Evolutionary conservation across 2,329 filamentous ascomycete species (phyloP).

Genomic region (Plenodomus lindquistii): DNA sequence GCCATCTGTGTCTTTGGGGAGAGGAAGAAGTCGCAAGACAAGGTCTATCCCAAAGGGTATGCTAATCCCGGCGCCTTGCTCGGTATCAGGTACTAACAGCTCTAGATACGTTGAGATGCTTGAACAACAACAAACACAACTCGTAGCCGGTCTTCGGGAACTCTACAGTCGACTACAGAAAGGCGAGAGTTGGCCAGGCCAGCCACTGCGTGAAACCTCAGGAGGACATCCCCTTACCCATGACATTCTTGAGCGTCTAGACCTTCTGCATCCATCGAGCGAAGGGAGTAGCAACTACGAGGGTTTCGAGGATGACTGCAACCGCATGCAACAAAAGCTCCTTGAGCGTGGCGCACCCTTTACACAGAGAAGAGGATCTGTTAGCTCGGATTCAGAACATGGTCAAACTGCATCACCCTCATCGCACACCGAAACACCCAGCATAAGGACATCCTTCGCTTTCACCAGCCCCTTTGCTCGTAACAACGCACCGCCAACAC

Average conservation of each 20-base stretch:
- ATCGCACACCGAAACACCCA: conserved; percentile 44
- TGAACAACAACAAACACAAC: conserved; percentile 66
- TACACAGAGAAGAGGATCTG: conserved; percentile 58
- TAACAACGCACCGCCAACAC: conserved; percentile 42
- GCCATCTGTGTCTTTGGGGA: conserved; percentile 68
- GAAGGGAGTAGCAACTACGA: conserved; percentile 52
- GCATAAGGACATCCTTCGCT: conserved; percentile 34
- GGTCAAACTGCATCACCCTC: conserved; percentile 48
- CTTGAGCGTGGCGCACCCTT: conserved; percentile 57
- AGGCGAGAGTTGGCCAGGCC: conserved; percentile 61
- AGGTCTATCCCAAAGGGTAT: conserved; percentile 70
- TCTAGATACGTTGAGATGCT: conserved; percentile 67
- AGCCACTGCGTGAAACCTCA: conserved; percentile 55
- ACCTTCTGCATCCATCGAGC: conserved; percentile 57
- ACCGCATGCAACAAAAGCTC: conserved; percentile 59
- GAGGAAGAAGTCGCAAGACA: conserved; percentile 68
- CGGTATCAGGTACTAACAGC: neutral
- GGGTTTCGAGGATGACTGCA: conserved; percentile 63
- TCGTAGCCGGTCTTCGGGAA: conserved; percentile 64
- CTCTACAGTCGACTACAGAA: conserved; percentile 59
- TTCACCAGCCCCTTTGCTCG: conserved; percentile 38
- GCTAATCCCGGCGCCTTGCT: neutral
- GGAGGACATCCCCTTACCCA: conserved; percentile 64
- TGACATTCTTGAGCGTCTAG: conserved; percentile 64
- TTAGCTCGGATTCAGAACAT: conserved; percentile 62